Evolutionary conservation across 2,329 filamentous ascomycete genomes (phyloP), one percentile per base, ranked within the genome.

Genomic region (Aureobasidium sp.): DNA sequence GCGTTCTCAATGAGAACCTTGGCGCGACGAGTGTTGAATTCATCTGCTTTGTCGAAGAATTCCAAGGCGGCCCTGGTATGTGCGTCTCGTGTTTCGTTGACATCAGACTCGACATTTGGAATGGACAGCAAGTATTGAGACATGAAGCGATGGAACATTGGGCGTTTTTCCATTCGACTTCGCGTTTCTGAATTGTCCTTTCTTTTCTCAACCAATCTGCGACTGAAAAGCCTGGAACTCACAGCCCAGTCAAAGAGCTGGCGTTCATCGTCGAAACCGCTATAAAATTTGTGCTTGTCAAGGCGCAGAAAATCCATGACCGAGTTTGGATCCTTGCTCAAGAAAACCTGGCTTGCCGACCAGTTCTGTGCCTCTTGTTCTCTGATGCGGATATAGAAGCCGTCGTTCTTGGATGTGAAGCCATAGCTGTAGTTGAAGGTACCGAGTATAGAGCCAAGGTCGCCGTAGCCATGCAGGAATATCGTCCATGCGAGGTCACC

Each of bases 391-490:
- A 93, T 67, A 70, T 81, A 84, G 1, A 94, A 73, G 1, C 84
- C 87, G 13, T 70, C 72, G 56, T 89, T 83, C 66, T 85, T 87
- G 27, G 84, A 76, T 0, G 84, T 88, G 8, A 94, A 80, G 1
- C 89, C 89, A 39, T 84, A 81, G n/a, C 60, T 57, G 39, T 62
- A 56, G 64, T 90, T 83, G 9, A 80, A 82, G 20, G 81, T 78
- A 5, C 88, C 87, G 0, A 93, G 70, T 9, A 86, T 79, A 63
- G 84, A 87, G 80, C 86, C 86, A 1, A 85, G 68, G 67, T 93
- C 89, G n/a, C 88, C 87, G 67, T 93, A 89, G 0, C 84, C 82
- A 42, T 87, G 79, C 66, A 84, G 84, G 74, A 91, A 91, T 3
- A 84, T 73, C 41, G 80, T 78, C 88, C 89, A 93, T 34, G 76